Base-by-base conservation (phyloP, 805 yeast genomes). In the Wickerhamiella allomyrinae region DNA sequence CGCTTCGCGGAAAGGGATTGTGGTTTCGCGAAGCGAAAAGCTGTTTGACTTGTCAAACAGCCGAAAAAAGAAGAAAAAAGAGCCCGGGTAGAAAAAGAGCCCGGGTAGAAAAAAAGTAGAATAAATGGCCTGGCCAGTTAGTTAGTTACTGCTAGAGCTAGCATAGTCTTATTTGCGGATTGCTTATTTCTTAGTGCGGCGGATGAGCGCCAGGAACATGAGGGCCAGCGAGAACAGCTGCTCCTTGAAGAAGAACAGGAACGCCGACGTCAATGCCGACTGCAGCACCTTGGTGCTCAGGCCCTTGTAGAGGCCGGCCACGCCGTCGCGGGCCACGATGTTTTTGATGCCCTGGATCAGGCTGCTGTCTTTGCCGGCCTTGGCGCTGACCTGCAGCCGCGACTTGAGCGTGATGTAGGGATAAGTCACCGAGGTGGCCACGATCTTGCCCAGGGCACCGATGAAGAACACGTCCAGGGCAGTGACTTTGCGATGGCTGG, bases 391-490 rank as follows among this genome's bases (percentile, higher is more conserved):
- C 63, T 86, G 95, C 81, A 84, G 77, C 57, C 95, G 78, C 5
- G 94, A 69, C 62, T 89, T 83, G 56, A 87, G 65, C 3, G 96
- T 87, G 56, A 86, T 58, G 61, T 85, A 84, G 3, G 97, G 97
- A 60, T 87, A 87, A 0, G 97, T 87, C 43, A 77, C 70, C 20
- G 79, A 69, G 10, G 95, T 87, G n/a, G 96, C 94, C 44, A 81
- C 69, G 49, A 87, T 69, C 63, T 87, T 87, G 20, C 95, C 93
- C 34, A 87, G 58, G 1, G 95, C 95, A 20, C 97, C 97, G 45
- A 86, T 67, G 48, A 81, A 61, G 55, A 87, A 82, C 4, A 94
- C 94, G 61, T 85, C 85, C 24, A 70, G 50, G 3, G 95, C 75
- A 5, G 80, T 72, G 41, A 62, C 57, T 41, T 77, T 74, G 34